Evolutionary conservation across 2,329 filamentous ascomycete genomes (phyloP), one percentile per base, ranked within the genome.

Genomic region (Penicillium sp.): DNA sequence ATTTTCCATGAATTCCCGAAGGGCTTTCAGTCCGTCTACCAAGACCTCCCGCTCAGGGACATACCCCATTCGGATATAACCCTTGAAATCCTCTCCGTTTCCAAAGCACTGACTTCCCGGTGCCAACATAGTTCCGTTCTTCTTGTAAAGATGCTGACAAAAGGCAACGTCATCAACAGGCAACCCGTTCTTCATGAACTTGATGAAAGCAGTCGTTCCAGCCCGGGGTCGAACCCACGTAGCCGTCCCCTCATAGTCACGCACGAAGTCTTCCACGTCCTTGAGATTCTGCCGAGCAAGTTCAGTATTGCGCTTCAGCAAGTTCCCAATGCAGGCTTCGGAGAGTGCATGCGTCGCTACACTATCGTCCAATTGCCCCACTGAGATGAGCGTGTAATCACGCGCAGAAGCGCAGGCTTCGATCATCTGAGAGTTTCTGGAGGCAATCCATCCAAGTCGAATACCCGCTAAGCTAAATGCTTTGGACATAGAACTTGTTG

Each of bases 401-500:
- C 90, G 79, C 1, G 85, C 86, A 13, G 77, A 71, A 6, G 86
- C 84, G 56, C 88, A 78, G 19, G 79, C 77, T 43, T 84, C 80
- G 51, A 92, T 79, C 53, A 93, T 80, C 1, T 74, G 71, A 5
- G 68, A 62, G 67, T 83, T 82, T 18, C 82, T 82, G 8, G 85
- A 87, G 3, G 87, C 88, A 49, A 91, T 79, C 91, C 91, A 95
- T 19, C 90, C 91, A 1, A 91, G 70, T 1, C 90, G 83, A 58
- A 93, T 86, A 2, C 90, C 90, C 1, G 90, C 89, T 5, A 94
- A 76, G 1, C 88, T 84, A 73, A 90, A 94, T 0, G 89, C 88
- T 74, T 94, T 94, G 29, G 87, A 91, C 79, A 93, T 84, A 28
- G 87, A 91, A n/a, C 90, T 87, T 0, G 88, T 92, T 7, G 84